Evolutionary conservation across 352 stramenopile species (phyloP), one percentile per base, ranked within the genome.

Genomic region (Globisporangium rhizosaccharum): DNA sequence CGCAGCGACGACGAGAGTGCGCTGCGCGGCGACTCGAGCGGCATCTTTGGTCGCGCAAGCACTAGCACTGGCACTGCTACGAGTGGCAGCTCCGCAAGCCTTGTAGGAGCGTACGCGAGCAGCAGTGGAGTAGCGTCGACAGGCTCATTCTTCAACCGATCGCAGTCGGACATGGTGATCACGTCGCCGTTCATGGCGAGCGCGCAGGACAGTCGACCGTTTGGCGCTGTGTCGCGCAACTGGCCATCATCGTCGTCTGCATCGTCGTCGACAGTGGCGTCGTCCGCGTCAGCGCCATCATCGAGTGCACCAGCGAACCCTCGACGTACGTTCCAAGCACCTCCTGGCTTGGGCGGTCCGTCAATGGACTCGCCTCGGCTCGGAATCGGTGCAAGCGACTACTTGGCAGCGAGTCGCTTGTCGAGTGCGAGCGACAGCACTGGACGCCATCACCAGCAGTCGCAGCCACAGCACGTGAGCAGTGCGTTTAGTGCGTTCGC

Each of bases 311-410:
- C 49, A 41, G 41, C 59, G 12, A 71, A 75, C 47, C 67, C 76
- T 0, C 67, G 77, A 51, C 80, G 76, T 15, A 55, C 73, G 7
- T 62, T 84, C 3, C 73, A 79, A 41, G 66, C 71, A 6, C 79
- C 76, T 2, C 79, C 79, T 33, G 79, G 79, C 18, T 51, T 89
- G 8, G 68, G 70, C 46, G 64, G 67, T 3, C 61, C 70, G 1
- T 20, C 37, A 2, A 26, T 58, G 25, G 50, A 53, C n/a, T 47
- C 56, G 3, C 49, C 55, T 0, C 28, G 50, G 10, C 55, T 67
- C 2, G 26, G 42, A 17, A 50, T 67, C 23, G 41, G 56, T 25
- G 36, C 26, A 11, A 42, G 37, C n/a, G 53, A 51, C 39, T 56
- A 64, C 20, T n/a, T 63, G 1, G 9, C 49, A 20, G 15, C 14